Evolutionary conservation across 2,329 filamentous ascomycete species (phyloP).

Genomic region (Fusarium nisikadoi): DNA sequence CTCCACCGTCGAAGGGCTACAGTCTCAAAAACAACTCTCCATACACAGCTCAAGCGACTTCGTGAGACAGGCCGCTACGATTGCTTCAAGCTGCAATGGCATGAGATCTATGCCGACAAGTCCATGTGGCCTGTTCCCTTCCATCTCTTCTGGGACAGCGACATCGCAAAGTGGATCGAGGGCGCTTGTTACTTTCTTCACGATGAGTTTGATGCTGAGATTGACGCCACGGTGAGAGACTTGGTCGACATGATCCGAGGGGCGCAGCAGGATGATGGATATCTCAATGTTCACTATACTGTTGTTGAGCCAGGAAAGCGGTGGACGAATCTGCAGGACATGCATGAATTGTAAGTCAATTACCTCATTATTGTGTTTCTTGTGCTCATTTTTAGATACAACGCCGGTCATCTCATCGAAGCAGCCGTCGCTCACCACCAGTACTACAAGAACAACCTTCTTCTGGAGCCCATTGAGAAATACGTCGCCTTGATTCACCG

Average conservation of each 20-base stretch:
- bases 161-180: conserved; percentile 31
- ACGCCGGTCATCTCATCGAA: conserved; percentile 71
- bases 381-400: conserved; percentile 55
- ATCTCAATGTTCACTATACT: conserved; percentile 71
- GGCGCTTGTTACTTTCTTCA: conserved; percentile 25
- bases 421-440: conserved; percentile 66
- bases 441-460: conserved; percentile 60
- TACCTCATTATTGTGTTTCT: rapidly evolving
- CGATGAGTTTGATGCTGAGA: conserved; percentile 16
- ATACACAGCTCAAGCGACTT: conserved; percentile 63
- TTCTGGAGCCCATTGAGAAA: conserved; percentile 51
- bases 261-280: conserved; percentile 69
- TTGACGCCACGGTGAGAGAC: conserved; percentile 47
- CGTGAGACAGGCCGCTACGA: conserved; percentile 64
- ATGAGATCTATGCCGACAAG: conserved; percentile 62
- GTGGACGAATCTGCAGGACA: conserved; percentile 69
- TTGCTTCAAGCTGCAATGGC: conserved; percentile 68
- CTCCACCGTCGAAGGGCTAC: conserved; percentile 4
- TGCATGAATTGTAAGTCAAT: conserved; percentile 66
- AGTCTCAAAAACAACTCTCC: conserved; percentile 10
- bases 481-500: conserved; percentile 60
- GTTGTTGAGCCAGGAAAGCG: conserved; percentile 65
- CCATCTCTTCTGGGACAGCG: conserved; percentile 70
- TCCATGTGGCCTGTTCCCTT: conserved; percentile 65
- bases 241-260: conserved; percentile 66